Evolutionary conservation across 2,329 filamentous ascomycete species (phyloP).

Genomic region (Alternaria brassicicola): DNA sequence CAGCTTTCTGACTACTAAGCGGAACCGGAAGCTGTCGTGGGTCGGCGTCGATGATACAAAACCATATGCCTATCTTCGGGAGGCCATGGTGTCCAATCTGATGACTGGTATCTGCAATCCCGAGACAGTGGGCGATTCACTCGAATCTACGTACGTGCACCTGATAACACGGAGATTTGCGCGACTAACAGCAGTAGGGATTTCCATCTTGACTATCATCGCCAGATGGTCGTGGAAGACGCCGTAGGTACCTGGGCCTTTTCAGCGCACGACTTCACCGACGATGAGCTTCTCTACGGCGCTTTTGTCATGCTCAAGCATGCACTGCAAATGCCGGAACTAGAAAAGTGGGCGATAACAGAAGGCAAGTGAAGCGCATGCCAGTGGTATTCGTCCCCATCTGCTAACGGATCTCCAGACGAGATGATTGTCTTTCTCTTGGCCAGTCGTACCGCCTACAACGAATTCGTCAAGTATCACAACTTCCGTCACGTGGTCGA

Average conservation of each 20-base stretch:
- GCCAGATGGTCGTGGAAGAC: conserved; percentile 68
- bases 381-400: background rate
- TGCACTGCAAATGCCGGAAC: conserved; percentile 78
- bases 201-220: conserved; percentile 70
- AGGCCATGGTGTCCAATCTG: conserved; percentile 90
- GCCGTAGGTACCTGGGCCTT: conserved; percentile 84
- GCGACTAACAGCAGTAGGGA: conserved; percentile 54
- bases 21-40: conserved; percentile 86
- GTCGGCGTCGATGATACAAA: conserved; percentile 84
- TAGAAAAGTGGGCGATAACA: conserved; percentile 80
- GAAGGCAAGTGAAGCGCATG: conserved; percentile 64
- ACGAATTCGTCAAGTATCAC: conserved; percentile 94
- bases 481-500: conserved; percentile 98
- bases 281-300: conserved; percentile 87
- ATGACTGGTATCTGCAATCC: conserved; percentile 87
- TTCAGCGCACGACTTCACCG: conserved; percentile 84
- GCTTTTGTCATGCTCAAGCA: conserved; percentile 91
- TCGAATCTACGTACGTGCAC: conserved; percentile 62
- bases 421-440: conserved; percentile 85
- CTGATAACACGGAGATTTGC: background rate
- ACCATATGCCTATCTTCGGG: conserved; percentile 85
- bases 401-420: conserved; percentile 57
- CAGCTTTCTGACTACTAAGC: conserved; percentile 72
- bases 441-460: conserved; percentile 92
- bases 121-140: conserved; percentile 66